Base-by-base conservation (phyloP, 441 rosid species). In the Daphne laureola region DNA sequence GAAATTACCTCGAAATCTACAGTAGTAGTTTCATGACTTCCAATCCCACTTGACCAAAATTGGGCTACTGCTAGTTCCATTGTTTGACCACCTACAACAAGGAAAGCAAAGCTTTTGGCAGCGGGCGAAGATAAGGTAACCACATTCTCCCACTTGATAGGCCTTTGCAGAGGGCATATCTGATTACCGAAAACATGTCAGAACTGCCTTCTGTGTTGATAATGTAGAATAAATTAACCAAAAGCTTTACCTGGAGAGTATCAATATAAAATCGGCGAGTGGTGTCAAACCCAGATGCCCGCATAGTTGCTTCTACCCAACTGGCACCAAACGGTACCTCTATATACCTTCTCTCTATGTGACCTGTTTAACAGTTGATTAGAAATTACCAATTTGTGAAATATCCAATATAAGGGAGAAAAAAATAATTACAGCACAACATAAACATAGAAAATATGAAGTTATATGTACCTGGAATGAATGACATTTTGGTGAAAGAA, bases 41-140 rank as follows among this genome's bases (percentile, higher is more conserved):
- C 99, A 55, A 88, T 74, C 68, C 99, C 99, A 70, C 99, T 94
- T 53, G 96, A 84, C 98, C 99, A 90, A 73, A 86, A 94, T 68
- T 90, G 99, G 68, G 99, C 96, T 66, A 94, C 61, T 59, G 84
- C 87, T 63, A 94, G 77, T 72, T 94, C 99, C 96, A 88, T 83
- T 43, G 97, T 90, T 73, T 74, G 90, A 61, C 99, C 98, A 73
- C 89, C 77, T 60, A 82, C 81, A 53, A 87, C 95, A 53, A 87
- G 81, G 64, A 94, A 86, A 44, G 83, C 27, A 71, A 82, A 90
- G 71, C 84, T 81, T 81, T 90, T 81, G 71, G 84, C 65, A 64
- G 82, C 64, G 14, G 99, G 95, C 51, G 96, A 90, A 59, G 99
- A 79, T 54, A 88, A 84, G 6, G 80, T 84, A 25, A 81, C 59